Evolutionary conservation across 495 filamentous ascomycete genomes (phyloP), one percentile per base, ranked within the genome.

Genomic region (Tuber microsphaerosporum): DNA sequence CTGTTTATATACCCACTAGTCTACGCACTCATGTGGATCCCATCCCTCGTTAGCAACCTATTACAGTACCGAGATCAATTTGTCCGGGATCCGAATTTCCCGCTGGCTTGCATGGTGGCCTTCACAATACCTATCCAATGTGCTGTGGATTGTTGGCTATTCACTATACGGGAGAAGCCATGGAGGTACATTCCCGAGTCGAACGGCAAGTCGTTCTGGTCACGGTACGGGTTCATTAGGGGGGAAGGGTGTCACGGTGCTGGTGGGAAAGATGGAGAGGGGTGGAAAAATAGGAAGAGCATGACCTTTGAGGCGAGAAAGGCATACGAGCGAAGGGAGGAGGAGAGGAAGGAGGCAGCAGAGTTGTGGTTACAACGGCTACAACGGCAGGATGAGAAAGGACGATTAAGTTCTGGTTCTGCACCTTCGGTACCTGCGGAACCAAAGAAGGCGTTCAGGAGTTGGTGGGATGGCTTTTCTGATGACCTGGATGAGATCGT

Each of bases 1-100:
- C 84, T 93, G 4, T 91, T 93, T 80, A 88, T 90, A 70, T 93
- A 94, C 83, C 92, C 92, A 10, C 79, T 89, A 20, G 85, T 90
- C 71, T 93, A 93, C 84, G 85, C 90, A n/a, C 78, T 89, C 41
- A 88, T 91, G 83, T 94, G 92, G 92, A 81, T 91, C 48, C 83
- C 89, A n/a, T 91, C 92, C 19, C 92, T 93, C 81, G 83, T 90
- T 20, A 85, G 84, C 39, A 89, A 93, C 82, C 85, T 87, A 72
- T 79, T 89, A 51, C 85, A 87, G 56, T 92, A 90, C 83, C 85
- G 87, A 71, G 86, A 91, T 78, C 78, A 83, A 71, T 88, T 85
- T 70, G 85, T 84, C 22, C 76, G 81, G 34, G 76, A 88, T 74
- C 86, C 88, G 17, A 86, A 88, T 7, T 88, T 87, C 69, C 85